A percentile compares a stretch with the other conserved stretches of the same genome.
Evolutionary conservation across 345 rosid species (phyloP).

Genomic region (Raphanus raphanistrum): DNA sequence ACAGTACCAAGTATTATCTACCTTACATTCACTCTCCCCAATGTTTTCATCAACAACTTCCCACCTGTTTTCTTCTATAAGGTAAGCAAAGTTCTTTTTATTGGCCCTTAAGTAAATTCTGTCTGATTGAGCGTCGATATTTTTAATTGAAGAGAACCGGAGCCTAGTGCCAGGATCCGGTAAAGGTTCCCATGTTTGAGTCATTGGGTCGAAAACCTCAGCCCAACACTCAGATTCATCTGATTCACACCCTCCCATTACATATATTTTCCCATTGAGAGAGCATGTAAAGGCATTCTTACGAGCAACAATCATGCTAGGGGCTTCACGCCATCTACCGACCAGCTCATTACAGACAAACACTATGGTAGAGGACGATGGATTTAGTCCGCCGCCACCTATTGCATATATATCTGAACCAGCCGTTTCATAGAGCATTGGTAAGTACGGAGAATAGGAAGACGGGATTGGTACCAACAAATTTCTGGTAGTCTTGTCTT

Average conservation of each 20-base stretch:
- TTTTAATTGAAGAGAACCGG: background rate
- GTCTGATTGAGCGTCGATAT: background rate
- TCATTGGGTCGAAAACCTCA: background rate
- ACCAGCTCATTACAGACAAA: background rate
- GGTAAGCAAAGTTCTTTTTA: background rate
- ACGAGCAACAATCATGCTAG: background rate
- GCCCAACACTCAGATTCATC: background rate
- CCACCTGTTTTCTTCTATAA: background rate
- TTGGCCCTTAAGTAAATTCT: background rate
- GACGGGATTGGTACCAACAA: background rate
- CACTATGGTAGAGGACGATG: background rate
- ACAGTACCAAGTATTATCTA: background rate
- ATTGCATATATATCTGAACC: background rate
- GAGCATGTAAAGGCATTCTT: background rate
- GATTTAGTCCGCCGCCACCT: background rate
- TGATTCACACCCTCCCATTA: background rate
- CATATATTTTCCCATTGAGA: background rate
- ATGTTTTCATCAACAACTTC: background rate
- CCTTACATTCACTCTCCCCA: background rate
- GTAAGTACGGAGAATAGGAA: background rate
- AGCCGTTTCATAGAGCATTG: background rate
- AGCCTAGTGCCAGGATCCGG: background rate
- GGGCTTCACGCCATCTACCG: background rate
- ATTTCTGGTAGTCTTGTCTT: background rate
- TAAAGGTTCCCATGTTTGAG: background rate